Evolutionary conservation across 2,329 filamentous ascomycete species (phyloP), one percentile per base, ranked within the genome.

Genomic region (Cladosporium sp.): DNA sequence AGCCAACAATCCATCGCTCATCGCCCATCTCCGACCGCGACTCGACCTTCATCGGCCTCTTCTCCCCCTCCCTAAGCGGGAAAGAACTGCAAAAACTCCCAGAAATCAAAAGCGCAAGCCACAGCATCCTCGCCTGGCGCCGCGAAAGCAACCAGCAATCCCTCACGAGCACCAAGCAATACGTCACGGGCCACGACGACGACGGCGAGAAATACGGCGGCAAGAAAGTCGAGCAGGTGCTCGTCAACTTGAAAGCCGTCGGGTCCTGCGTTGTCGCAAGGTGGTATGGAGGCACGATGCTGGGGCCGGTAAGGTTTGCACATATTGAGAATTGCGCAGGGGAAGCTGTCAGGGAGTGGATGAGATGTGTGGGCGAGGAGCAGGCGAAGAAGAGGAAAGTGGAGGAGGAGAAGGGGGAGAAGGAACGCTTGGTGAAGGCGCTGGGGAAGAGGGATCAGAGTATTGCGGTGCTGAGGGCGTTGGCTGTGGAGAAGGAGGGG

Each of bases 121-220:
- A 80, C 61, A 72, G 72, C 43, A 76, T 80, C 41, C 66, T 74
- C 40, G 78, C 73, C 45, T 80, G 74, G 74, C 69, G 78, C 18
- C 68, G 65, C 43, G 69, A 70, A 17, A 74, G 73, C 15, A 69
- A 68, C 4, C 76, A 79, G 60, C 70, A 68, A 47, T 72, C 72
- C 7, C 61, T 79, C 15, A 68, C 64, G 8, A 53, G 51, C 20
- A 57, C 61, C 1, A 67, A 65, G 24, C 61, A 69, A 1, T 76
- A 71, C 56, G 69, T 74, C 34, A 62, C 67, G 0, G 73, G 73
- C 11, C 68, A 72, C 44, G 76, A 80, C 49, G 78, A 80, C 52
- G 77, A 80, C 54, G 78, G 77, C 12, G 78, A 80, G 59, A 73
- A 71, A 45, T 74, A 76, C 61, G 77, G 70, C 0, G 78, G 76